A percentile compares a stretch with the other conserved stretches of the same genome.
These are phyloP conservation scores for Neospermospora avenae DNA, from an alignment of 2,329 filamentous ascomycete species.

Conservation along the genomic window DNA sequence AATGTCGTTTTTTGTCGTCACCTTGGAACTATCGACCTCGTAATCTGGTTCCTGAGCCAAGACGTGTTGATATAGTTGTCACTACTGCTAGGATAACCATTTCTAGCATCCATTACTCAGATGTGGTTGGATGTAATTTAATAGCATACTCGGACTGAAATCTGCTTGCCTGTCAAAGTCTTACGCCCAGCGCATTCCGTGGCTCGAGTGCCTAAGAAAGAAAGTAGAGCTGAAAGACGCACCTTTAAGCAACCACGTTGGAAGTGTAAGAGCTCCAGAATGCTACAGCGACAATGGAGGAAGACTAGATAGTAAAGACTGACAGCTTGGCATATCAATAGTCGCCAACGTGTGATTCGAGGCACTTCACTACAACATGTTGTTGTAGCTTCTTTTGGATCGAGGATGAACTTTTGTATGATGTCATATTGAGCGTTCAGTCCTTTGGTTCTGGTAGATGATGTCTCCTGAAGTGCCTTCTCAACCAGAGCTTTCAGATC, in stretches of 20 bases:
- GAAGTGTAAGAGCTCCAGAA: slow-evolving; percentile 11
- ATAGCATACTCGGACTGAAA: background rate
- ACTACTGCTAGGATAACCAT: slow-evolving; percentile 14
- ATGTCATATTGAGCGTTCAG: no score
- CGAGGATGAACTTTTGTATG: no score
- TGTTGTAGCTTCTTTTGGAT: no score
- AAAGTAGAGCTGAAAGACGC: slow-evolving; percentile 27
- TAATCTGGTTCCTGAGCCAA: slow-evolving; percentile 18
- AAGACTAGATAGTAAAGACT: slow-evolving; percentile 15
- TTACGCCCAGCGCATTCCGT: slow-evolving; percentile 29
- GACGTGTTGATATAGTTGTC: slow-evolving; percentile 19
- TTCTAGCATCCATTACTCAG: slow-evolving; percentile 46
- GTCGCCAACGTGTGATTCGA: slow-evolving; percentile 24
- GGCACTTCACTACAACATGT: slow-evolving; percentile 25
- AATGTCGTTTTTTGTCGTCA: slow-evolving; percentile 28
- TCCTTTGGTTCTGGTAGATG: no score
- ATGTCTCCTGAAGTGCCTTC: no score
- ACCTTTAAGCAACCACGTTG: slow-evolving; percentile 26
- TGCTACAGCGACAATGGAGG: background rate
- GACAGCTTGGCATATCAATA: slow-evolving; percentile 20
- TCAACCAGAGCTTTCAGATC: no score
- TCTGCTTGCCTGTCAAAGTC: slow-evolving; percentile 42
- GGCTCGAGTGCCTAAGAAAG: slow-evolving; percentile 27
- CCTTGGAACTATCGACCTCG: slow-evolving; percentile 19
- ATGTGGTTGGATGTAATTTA: slow-evolving; percentile 66